Evolutionary conservation across 805 yeast species (phyloP).

Genomic region (Ogataea minuta): DNA sequence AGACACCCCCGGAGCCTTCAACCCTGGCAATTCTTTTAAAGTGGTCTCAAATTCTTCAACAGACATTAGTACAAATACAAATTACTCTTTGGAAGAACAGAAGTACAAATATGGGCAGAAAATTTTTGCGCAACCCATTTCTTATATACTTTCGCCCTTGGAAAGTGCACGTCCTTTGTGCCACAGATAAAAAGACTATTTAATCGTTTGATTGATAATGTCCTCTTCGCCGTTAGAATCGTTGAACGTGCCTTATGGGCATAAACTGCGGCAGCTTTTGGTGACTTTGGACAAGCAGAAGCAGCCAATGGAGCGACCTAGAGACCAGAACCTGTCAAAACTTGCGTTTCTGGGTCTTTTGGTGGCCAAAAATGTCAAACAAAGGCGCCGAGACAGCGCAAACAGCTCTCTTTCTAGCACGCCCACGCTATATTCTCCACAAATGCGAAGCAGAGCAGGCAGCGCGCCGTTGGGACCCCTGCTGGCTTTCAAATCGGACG

Average conservation of each 20-base stretch:
- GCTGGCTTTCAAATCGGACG: background rate
- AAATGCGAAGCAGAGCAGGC: constrained; percentile 11
- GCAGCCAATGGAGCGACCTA: background rate
- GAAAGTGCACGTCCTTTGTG: constrained; percentile 2
- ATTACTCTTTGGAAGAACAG: constrained; percentile 14
- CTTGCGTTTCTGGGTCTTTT: constrained; percentile 10
- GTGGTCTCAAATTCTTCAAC: constrained; percentile 47
- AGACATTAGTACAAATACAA: constrained; percentile 17
- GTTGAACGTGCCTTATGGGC: constrained; percentile 3
- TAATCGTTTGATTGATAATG: background rate
- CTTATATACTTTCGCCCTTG: constrained; percentile 1
- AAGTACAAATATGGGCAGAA: constrained; percentile 6
- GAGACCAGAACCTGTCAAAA: background rate
- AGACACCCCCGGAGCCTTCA: constrained; percentile 89
- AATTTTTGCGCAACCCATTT: constrained; percentile 32
- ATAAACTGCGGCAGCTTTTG: constrained; percentile 7
- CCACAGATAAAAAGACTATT: background rate
- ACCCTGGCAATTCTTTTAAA: constrained; percentile 48
- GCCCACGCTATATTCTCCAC: constrained; percentile 22
- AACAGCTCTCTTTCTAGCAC: constrained; percentile 13
- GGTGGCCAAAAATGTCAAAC: constrained; percentile 5
- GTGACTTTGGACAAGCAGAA: constrained; percentile 2
- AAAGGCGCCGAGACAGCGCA: constrained; percentile 1
- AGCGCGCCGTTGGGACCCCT: constrained; percentile 4
- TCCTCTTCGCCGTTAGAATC: background rate